Conservation (phyloP, 495 filamentous ascomycete genomes). For the Penicillium crystallinum region DNA sequence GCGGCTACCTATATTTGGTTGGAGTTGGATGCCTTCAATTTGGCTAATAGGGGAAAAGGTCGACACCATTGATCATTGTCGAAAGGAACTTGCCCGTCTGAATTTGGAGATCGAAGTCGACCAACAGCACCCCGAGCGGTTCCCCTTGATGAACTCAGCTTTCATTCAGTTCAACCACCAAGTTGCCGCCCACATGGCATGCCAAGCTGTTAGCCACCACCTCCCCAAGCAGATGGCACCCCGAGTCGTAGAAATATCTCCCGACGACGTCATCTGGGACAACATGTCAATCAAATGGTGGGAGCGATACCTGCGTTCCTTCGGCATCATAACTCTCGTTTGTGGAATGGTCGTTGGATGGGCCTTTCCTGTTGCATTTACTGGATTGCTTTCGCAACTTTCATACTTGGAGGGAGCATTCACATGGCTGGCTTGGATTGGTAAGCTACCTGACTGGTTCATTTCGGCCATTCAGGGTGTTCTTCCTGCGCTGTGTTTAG, state of each 20-base stretch:
- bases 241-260: slow-evolving; percentile 85
- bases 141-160: slow-evolving; percentile 93
- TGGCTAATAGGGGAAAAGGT: slow-evolving; percentile 85
- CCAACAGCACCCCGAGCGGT: slow-evolving; percentile 79
- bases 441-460: slow-evolving; percentile 54
- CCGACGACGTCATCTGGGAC: slow-evolving; percentile 92
- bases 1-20: slow-evolving; percentile 70
- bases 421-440: slow-evolving; percentile 67
- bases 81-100: slow-evolving; percentile 78
- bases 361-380: slow-evolving; percentile 88
- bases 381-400: slow-evolving; percentile 73
- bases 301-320: slow-evolving; percentile 75
- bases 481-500: slow-evolving; percentile 71
- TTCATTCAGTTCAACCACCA: slow-evolving; percentile 99
- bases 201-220: slow-evolving; percentile 87
- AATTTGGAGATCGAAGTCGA: slow-evolving; percentile 93
- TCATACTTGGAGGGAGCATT: slow-evolving; percentile 59
- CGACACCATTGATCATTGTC: slow-evolving; percentile 89
- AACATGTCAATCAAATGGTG: slow-evolving; percentile 98
- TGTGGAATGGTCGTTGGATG: slow-evolving; percentile 78
- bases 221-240: slow-evolving; percentile 92
- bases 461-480: slow-evolving; percentile 80
- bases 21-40: slow-evolving; percentile 76
- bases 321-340: slow-evolving; percentile 60
- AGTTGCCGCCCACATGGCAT: slow-evolving; percentile 96